phyloP scores from a whole-genome alignment of 2,329 filamentous ascomycete species.

The Paraconiothyrium brasiliense region DNA sequence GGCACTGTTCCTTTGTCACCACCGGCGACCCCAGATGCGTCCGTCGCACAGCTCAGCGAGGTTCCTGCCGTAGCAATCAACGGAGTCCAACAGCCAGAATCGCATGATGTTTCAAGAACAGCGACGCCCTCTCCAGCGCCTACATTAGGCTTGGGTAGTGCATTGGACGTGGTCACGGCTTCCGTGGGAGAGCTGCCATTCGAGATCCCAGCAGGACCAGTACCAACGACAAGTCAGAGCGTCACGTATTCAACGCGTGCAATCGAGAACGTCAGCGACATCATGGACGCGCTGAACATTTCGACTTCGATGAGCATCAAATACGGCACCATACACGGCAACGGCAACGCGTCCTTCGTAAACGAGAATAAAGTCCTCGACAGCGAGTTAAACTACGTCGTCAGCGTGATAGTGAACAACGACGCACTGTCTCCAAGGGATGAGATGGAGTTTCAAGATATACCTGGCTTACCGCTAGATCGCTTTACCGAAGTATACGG shows the following conservation, averaged over 20 bases:
- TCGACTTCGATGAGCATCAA: constrained; percentile 51
- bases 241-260: constrained; percentile 42
- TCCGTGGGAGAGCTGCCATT: constrained; percentile 24
- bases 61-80: constrained; percentile 29
- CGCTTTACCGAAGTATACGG: constrained; percentile 47
- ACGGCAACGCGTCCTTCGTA: constrained; percentile 41
- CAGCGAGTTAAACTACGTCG: constrained; percentile 42
- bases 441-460: constrained; percentile 38
- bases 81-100: constrained; percentile 18
- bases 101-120: not conserved
- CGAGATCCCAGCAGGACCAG: constrained; percentile 26
- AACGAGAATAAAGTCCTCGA: constrained; percentile 44
- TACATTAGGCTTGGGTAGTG: constrained; percentile 17
- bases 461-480: constrained; percentile 37
- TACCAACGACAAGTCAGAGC: constrained; percentile 38
- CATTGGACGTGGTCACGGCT: constrained; percentile 23
- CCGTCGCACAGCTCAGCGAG: constrained; percentile 17
- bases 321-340: constrained; percentile 49
- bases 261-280: constrained; percentile 49
- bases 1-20: constrained; percentile 20
- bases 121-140: constrained; percentile 5
- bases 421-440: constrained; percentile 27
- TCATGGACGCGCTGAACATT: constrained; percentile 53
- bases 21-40: constrained; percentile 24
- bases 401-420: constrained; percentile 42